A percentile compares a stretch with the other conserved stretches of the same genome.
Conservation (phyloP, 768 basidiomycete genomes). For the Kwoniella newhampshirensis region DNA sequence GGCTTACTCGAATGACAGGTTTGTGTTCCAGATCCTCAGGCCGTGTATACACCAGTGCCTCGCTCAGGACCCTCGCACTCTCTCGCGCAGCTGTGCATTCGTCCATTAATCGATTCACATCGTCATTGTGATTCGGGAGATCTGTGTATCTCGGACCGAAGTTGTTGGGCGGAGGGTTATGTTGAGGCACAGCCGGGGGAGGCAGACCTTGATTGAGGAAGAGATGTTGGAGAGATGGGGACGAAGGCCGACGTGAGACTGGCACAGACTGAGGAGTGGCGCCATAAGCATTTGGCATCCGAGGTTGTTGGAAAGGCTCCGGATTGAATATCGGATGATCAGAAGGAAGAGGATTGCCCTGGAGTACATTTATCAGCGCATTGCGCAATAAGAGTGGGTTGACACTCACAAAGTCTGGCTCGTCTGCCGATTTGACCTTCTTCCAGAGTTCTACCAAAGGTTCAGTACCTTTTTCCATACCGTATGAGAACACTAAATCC, state of each 20-base stretch:
- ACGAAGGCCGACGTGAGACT: conserved; percentile 21
- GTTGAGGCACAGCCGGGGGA: conserved; percentile 42
- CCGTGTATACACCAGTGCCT: conserved; percentile 68
- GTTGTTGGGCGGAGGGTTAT: conserved; percentile 18
- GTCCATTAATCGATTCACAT: conserved; percentile 75
- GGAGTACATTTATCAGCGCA: background rate
- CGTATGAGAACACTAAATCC: conserved; percentile 72
- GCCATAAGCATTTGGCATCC: conserved; percentile 56
- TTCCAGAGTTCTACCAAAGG: conserved; percentile 74
- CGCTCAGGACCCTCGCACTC: conserved; percentile 72
- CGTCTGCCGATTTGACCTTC: conserved; percentile 73
- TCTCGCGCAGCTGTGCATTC: conserved; percentile 81
- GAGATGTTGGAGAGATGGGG: conserved; percentile 23
- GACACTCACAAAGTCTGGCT: conserved; percentile 69
- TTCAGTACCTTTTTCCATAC: conserved; percentile 54
- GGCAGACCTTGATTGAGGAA: conserved; percentile 3
- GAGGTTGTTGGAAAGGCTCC: conserved; percentile 67
- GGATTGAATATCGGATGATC: conserved; percentile 43
- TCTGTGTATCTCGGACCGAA: conserved; percentile 53
- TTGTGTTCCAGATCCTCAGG: conserved; percentile 67
- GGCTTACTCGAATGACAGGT: conserved; percentile 66
- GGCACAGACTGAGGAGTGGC: conserved; percentile 13
- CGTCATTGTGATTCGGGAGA: conserved; percentile 72
- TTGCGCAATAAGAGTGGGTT: background rate
- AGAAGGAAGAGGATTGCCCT: conserved; percentile 47